Evolutionary conservation across 2,329 filamentous ascomycete genomes (phyloP).

Genomic region (Aspergillus quadrilineatus): DNA sequence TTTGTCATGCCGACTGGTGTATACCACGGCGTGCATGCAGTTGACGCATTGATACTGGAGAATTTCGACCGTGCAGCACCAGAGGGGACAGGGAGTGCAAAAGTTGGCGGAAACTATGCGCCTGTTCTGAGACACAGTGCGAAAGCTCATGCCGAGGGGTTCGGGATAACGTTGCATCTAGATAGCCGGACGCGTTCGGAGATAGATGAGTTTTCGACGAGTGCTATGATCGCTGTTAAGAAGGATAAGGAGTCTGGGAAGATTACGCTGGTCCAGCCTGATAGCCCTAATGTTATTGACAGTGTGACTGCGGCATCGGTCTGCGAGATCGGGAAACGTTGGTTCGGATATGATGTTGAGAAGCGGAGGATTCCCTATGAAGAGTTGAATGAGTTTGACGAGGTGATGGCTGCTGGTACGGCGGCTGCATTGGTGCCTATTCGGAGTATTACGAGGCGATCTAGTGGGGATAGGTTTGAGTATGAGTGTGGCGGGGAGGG

Average conservation of each 20-base stretch:
- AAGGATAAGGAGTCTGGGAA: slow-evolving; percentile 53
- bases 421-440: slow-evolving; percentile 90
- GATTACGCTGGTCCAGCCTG: slow-evolving; percentile 78
- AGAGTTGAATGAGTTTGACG: slow-evolving; percentile 63
- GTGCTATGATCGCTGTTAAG: slow-evolving; percentile 81
- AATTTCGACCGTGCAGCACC: slow-evolving; percentile 94
- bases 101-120: slow-evolving; percentile 94
- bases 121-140: slow-evolving; percentile 88
- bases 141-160: slow-evolving; percentile 73
- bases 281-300: slow-evolving; percentile 83
- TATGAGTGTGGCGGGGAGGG: slow-evolving; percentile 49
- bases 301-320: slow-evolving; percentile 81
- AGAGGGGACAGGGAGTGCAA: slow-evolving; percentile 84
- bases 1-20: slow-evolving; percentile 90
- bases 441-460: slow-evolving; percentile 77
- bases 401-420: slow-evolving; percentile 89
- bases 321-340: slow-evolving; percentile 66
- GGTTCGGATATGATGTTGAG: slow-evolving; percentile 83
- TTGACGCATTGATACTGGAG: slow-evolving; percentile 84
- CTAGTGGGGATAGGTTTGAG: slow-evolving; percentile 55
- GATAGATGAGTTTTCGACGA: slow-evolving; percentile 94
- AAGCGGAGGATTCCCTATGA: slow-evolving; percentile 62
- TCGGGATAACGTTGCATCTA: slow-evolving; percentile 90
- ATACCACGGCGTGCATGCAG: slow-evolving; percentile 85
- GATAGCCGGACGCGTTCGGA: slow-evolving; percentile 81